Evolutionary conservation across 768 basidiomycete species (phyloP), one percentile per base, ranked within the genome.

Genomic region (Hortiboletus campestris): DNA sequence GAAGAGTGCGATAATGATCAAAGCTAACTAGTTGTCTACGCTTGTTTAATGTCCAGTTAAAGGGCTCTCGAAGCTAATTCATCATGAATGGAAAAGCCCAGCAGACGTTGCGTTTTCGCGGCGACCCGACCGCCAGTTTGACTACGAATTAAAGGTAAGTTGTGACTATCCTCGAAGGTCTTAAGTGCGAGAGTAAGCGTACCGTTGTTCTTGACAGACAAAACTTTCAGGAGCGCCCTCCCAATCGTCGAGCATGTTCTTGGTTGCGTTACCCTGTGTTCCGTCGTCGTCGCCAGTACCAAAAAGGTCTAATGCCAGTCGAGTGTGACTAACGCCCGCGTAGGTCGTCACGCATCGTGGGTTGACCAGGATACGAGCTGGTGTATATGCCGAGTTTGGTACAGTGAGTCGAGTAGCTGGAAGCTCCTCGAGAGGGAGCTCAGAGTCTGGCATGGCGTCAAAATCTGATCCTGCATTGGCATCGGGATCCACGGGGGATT

Each of bases 291-390:
- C 82, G 39, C 83, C 80, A 11, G 77, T 74, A 0, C 95, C 96
- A 64, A 98, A 98, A 63, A 99, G 73, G 72, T 98, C 95, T 43
- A 91, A 72, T n/a, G 96, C 95, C 35, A 99, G 81, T 71, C 94
- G 91, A 20, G 95, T 93, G 72, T 99, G 96, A 59, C 88, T 91
- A 5, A 98, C 96, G 4, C 96, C 97, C 0, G 96, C 96, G 68
- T 99, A 99, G 20, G 96, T 98, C 35, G 96, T 98, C 49, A 96
- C 91, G 70, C 95, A 98, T 16, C 95, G 84, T 6, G 96, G 96
- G 67, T 98, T 98, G 53, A 99, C 88, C 60, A 99, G 71, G 63
- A 99, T 97, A 51, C 94, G 80, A 5, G 94, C 96, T 6, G 94
- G 88, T 9, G 83, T 76, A 73, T 95, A 97, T 10, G 86, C 86